Conservation (phyloP, 345 rosid genomes). For the Mercurialis annua region DNA sequence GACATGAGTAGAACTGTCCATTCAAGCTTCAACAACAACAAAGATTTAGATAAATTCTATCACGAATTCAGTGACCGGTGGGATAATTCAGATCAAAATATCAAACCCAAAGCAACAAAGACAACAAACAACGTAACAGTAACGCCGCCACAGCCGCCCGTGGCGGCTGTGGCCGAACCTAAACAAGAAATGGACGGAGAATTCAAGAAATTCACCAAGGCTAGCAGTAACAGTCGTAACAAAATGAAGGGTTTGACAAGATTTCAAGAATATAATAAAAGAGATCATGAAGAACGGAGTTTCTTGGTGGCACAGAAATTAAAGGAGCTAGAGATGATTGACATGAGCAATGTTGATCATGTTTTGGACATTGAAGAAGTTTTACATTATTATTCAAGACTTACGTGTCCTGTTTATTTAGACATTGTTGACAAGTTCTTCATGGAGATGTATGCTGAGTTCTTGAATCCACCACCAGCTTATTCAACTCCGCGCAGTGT, state of each 20-base stretch:
- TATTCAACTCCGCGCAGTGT: conserved; percentile 15
- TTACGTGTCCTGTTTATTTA: conserved; percentile 61
- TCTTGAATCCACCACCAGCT: conserved; percentile 26
- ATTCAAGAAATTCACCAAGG: conserved; percentile 24
- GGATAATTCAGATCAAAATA: conserved; percentile 17
- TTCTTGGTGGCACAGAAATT: conserved; percentile 44
- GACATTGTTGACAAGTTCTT: conserved; percentile 73
- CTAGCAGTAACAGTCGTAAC: conserved; percentile 2
- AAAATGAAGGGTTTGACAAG: conserved; percentile 2
- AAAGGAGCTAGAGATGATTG: conserved; percentile 68
- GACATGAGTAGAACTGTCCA: conserved; percentile 14
- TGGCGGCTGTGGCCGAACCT: too few relatives aligned
- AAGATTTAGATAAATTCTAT: conserved; percentile 36
- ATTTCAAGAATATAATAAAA: conserved; percentile 5
- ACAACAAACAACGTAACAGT: conserved; percentile 20
- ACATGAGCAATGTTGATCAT: conserved; percentile 52
- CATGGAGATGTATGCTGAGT: conserved; percentile 59
- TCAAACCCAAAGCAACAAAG: conserved; percentile 10
- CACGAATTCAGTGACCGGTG: conserved; percentile 35
- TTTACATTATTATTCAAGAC: conserved; percentile 68
- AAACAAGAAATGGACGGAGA: conserved; percentile 20
- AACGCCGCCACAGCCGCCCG: conserved; percentile 9
- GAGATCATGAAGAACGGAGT: conserved; percentile 32
- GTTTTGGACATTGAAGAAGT: conserved; percentile 69
- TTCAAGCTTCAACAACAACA: conserved; percentile 11